Conservation (phyloP, 140 eudicot genomes). For the Oenanthe javanica region DNA sequence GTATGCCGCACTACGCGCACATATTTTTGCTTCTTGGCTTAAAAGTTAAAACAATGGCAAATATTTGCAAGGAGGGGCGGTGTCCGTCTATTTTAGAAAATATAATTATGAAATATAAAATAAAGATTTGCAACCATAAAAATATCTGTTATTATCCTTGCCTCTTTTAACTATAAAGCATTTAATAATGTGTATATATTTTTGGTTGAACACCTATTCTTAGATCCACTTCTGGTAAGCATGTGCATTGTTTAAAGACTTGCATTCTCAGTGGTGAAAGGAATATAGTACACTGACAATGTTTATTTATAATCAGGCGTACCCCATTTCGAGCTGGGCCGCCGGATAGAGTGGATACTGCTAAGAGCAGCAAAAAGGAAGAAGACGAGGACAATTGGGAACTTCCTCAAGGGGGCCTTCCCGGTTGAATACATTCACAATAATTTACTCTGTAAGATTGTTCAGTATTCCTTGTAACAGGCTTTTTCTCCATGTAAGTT, state of each 20-base stretch:
- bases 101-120: too few species aligned
- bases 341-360: conserved; percentile 33
- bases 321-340: conserved; percentile 31
- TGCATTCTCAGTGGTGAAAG: not conserved
- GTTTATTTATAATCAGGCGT: conserved; percentile 31
- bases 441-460: not conserved
- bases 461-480: conserved; percentile 5
- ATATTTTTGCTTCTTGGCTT: too few species aligned
- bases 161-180: too few species aligned
- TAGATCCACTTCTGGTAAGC: too few species aligned
- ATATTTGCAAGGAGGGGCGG: too few species aligned
- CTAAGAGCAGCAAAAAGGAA: conserved; percentile 34
- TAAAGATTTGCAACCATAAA: too few species aligned
- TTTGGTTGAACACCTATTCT: not conserved
- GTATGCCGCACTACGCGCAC: too few species aligned
- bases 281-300: not conserved
- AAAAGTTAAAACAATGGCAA: too few species aligned
- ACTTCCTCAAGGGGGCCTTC: conserved; percentile 47
- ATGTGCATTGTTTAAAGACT: not conserved
- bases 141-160: too few species aligned
- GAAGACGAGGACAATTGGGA: conserved; percentile 84
- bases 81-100: too few species aligned
- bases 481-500: conserved; percentile 1
- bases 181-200: too few species aligned
- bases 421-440: conserved; percentile 16